Base-by-base conservation (phyloP, 805 yeast genomes). In the Debaryomyces prosopidis region DNA sequence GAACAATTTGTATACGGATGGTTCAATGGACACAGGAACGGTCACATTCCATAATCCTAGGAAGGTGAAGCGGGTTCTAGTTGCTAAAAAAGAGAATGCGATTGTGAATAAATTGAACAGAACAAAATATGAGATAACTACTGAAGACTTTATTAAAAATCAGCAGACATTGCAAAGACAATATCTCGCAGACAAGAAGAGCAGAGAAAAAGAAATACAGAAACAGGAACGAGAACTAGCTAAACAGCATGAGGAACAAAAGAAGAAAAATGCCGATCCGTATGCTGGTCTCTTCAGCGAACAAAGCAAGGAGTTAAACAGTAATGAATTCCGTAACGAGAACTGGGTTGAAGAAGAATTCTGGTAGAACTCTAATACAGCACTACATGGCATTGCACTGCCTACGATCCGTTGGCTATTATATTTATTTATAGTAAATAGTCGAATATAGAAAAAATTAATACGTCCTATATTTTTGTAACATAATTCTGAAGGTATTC, bases 1-100 rank as follows among this genome's bases (percentile, higher is more conserved):
- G 75, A 73, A 76, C 19, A 87, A 87, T 57, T 68, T 87, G 44
- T 72, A 77, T 35, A 84, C 84, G 52, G 80, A 80, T 42, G 84
- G 84, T 11, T 78, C 79, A 26, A 87, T 86, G 94, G 89, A 80
- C 39, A 80, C 79, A 4, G 95, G 95, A 3, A 88, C 89, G 40
- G 95, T 87, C 5, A 79, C 87, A 1, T 87, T 86, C 63, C 78
- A 83, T 46, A 81, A 84, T 47, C 75, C 72, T 2, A 79, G 76
- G 48, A 65, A 68, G 42, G 82, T 85, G 18, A 77, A 70, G 48
- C 75, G 79, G 49, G 63, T 80, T 26, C 75, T 71, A 49, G 76
- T 88, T 27, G 76, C 73, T 41, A 73, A 74, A 32, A 74, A 82
- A 51, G 83, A 83, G 37, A 85, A 82, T 55, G 65, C 78, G 4